These are phyloP conservation scores for Neurospora sp. DNA, from an alignment of 495 filamentous ascomycete species.

Conservation along the genomic window DNA sequence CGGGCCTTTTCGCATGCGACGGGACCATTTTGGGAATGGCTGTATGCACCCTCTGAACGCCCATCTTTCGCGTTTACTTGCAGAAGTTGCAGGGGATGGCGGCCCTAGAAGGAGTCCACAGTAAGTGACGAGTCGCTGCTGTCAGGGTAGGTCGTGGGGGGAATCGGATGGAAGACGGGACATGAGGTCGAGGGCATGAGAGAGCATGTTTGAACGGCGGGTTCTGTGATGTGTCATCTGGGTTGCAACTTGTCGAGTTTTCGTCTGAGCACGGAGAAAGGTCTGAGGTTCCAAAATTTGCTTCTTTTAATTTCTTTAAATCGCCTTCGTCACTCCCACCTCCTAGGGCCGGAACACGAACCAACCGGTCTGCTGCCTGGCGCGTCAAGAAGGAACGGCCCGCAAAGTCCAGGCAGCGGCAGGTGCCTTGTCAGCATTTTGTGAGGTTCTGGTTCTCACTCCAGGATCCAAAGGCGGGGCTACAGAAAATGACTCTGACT, in stretches of 20 bases:
- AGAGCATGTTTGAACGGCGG: neutral
- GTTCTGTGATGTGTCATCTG: neutral
- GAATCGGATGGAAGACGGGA: neutral
- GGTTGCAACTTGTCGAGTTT: neutral
- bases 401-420: neutral
- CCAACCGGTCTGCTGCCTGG: neutral
- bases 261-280: neutral
- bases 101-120: neutral
- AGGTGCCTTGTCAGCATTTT: neutral
- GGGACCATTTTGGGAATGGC: neutral
- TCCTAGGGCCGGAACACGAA: neutral
- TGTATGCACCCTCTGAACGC: neutral
- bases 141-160: neutral
- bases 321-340: neutral
- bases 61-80: neutral
- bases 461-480: neutral
- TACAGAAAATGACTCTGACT: neutral
- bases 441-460: neutral
- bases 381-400: neutral
- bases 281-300: neutral
- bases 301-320: neutral
- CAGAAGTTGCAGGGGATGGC: neutral
- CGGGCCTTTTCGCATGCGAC: neutral
- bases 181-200: neutral
- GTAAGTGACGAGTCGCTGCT: neutral